phyloP scores from a whole-genome alignment of 1,284 basidiomycete species.

The Leccinum pseudoinsigne region DNA sequence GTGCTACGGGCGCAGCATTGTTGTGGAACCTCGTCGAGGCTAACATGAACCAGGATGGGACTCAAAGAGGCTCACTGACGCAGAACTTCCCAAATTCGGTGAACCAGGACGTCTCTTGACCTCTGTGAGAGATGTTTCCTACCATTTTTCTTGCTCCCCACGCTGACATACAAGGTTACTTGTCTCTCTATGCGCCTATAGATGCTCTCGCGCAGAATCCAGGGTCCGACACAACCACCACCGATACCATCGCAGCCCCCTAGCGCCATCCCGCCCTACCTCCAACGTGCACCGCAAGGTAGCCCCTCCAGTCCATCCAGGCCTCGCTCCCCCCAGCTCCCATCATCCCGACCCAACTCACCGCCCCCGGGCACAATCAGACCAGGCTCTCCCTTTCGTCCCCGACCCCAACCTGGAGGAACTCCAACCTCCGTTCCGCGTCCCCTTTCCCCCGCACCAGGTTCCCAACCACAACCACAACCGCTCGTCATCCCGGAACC shows the following conservation, averaged over 20 bases:
- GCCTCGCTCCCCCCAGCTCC: slow-evolving; percentile 50
- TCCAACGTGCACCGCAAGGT: slow-evolving; percentile 54
- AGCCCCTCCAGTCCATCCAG: slow-evolving; percentile 43
- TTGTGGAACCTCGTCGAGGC: no score
- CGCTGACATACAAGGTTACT: background rate
- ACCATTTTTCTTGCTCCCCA: background rate
- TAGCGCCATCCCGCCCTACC: slow-evolving; percentile 69
- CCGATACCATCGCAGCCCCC: slow-evolving; percentile 45
- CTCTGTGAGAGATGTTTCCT: slow-evolving; percentile 43
- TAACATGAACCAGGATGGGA: no score
- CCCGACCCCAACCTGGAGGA: slow-evolving; percentile 34
- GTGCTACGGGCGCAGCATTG: no score
- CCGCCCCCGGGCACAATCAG: slow-evolving; percentile 41
- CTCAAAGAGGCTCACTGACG: no score
- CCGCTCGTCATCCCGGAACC: slow-evolving; percentile 22
- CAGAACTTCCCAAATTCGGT: slow-evolving; percentile 53
- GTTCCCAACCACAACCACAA: slow-evolving; percentile 13
- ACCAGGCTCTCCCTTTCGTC: slow-evolving; percentile 55
- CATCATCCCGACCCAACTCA: slow-evolving; percentile 49
- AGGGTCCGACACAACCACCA: slow-evolving; percentile 41
- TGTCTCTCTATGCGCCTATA: slow-evolving; percentile 17
- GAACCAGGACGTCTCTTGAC: slow-evolving; percentile 83
- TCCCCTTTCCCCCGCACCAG: slow-evolving; percentile 50
- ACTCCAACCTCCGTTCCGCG: slow-evolving; percentile 37
- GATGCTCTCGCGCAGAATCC: slow-evolving; percentile 75